Conservation (phyloP, 805 yeast genomes). For the Wickerhamomyces pijperi region DNA sequence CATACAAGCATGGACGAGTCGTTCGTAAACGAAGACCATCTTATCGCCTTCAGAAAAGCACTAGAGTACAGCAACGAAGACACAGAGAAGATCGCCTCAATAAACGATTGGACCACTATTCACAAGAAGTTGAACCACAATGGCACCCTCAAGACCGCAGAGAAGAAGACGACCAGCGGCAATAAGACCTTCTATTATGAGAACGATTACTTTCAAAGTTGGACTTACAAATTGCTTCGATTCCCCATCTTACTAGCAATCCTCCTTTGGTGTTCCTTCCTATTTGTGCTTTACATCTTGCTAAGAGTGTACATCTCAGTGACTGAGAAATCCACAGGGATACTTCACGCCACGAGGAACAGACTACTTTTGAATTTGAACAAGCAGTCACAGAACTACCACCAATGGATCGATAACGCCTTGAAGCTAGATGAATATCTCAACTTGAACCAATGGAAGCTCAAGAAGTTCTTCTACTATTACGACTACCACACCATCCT, state of each 20-base stretch:
- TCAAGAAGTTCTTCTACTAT: conserved; percentile 47
- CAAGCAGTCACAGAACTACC: conserved; percentile 36
- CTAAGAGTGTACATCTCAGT: conserved; percentile 52
- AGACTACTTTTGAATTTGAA: conserved; percentile 36
- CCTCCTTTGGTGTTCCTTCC: conserved; percentile 39
- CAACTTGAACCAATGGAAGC: conserved; percentile 54
- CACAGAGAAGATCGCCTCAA: conserved; percentile 26
- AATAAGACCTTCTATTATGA: conserved; percentile 3
- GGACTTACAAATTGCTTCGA: conserved; percentile 39
- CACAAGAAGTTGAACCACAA: conserved; percentile 12
- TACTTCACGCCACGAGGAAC: conserved; percentile 54
- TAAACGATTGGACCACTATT: conserved; percentile 37
- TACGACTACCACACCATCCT: conserved; percentile 56
- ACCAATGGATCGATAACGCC: conserved; percentile 57
- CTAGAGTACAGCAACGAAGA: not conserved
- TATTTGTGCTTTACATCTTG: conserved; percentile 37
- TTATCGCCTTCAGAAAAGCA: not conserved
- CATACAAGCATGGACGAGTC: not conserved
- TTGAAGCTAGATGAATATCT: conserved; percentile 42
- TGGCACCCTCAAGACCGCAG: too few relatives aligned
- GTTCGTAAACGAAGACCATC: not conserved
- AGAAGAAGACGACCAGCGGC: not conserved
- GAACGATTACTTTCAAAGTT: conserved; percentile 23
- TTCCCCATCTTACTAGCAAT: conserved; percentile 54
- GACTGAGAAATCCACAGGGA: conserved; percentile 39